Base-by-base conservation (phyloP, 2,329 filamentous ascomycete genomes). In the Piedraia hortae region DNA sequence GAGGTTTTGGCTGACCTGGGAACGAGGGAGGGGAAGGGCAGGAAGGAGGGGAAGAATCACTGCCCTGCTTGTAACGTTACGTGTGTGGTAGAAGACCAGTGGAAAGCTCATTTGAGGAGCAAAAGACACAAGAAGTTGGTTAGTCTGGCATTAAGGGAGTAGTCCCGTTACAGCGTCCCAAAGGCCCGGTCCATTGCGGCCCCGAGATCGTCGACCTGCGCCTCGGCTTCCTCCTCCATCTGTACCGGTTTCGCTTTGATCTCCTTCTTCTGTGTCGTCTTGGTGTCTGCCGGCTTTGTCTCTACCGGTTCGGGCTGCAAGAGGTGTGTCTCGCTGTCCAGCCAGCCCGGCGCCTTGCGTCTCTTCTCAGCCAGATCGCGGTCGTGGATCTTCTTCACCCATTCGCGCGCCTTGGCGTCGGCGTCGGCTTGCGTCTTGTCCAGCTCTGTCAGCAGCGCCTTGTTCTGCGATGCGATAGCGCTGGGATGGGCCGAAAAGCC, bases 401-500 rank as follows among this genome's bases (percentile, higher is more conserved):
- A 74, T 10, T 59, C 60, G 23, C 53, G 47, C 24, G 91, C 52
- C 24, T 68, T 61, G 16, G 53, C 50, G 29, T 70, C 59, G 2
- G 73, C 73, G 16, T 74, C 66, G 3, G 56, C 53, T 31, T 68
- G 59, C 31, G 74, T 55, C 32, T 64, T 62, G 12, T 62, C 50
- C 7, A 97, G 54, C 44, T 91, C 74, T 2, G 62, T 58, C 33
- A 72, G 65, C 18, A 97, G 58, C 5, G 71, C 67, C 29, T 61
- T 59, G 48, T 82, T 91, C 12, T 75, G 78, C 8, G 65, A 59
- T 10, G 80, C 57, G 37, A 97, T 89, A 33, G 80, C 69, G 35
- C 78, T 65, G 1, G 85, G 78, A 34, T 89, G 74, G 4, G 80
- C 77, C 20, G 77, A 66, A 40, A 80, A 72, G 14, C 72, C 28